phyloP scores from a whole-genome alignment of 306 rosid species.

The Begonia peltatifolia region DNA sequence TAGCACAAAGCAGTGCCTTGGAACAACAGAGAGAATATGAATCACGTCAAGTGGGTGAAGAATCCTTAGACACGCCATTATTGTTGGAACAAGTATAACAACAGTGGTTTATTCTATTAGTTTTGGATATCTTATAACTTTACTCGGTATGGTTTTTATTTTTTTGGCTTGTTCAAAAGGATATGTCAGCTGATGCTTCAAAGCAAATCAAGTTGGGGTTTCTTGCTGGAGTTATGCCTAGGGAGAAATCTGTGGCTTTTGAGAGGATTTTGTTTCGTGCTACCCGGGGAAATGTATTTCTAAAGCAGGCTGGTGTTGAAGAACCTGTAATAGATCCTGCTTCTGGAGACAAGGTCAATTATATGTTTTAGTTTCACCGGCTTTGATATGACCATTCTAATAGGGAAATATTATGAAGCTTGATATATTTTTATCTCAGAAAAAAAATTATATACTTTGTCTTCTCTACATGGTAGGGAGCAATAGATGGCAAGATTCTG shows the following conservation, averaged over 20 bases:
- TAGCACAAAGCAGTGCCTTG: constrained; percentile 38
- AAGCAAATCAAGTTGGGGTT: constrained; percentile 44
- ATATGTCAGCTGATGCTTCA: constrained; percentile 43
- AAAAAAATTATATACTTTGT: no score
- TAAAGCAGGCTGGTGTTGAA: constrained; percentile 32
- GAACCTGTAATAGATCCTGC: constrained; percentile 39
- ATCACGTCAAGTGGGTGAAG: constrained; percentile 30
- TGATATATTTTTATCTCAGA: no score
- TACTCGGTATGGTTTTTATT: constrained; percentile 17
- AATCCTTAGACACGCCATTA: constrained; percentile 65
- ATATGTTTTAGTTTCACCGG: neutral
- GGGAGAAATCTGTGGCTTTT: constrained; percentile 43
- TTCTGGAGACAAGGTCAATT: constrained; percentile 40
- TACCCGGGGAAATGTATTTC: constrained; percentile 43
- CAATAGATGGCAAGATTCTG: no score
- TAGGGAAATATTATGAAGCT: no score
- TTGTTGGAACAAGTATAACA: constrained; percentile 23
- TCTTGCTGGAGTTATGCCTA: constrained; percentile 40
- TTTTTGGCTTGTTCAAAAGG: constrained; percentile 37
- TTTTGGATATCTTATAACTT: neutral
- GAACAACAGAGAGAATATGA: constrained; percentile 45
- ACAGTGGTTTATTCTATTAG: neutral
- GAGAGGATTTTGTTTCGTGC: constrained; percentile 57
- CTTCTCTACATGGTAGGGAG: no score
- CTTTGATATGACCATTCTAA: no score